phyloP scores from a whole-genome alignment of 345 rosid genomes.

The Geranium brycei region DNA sequence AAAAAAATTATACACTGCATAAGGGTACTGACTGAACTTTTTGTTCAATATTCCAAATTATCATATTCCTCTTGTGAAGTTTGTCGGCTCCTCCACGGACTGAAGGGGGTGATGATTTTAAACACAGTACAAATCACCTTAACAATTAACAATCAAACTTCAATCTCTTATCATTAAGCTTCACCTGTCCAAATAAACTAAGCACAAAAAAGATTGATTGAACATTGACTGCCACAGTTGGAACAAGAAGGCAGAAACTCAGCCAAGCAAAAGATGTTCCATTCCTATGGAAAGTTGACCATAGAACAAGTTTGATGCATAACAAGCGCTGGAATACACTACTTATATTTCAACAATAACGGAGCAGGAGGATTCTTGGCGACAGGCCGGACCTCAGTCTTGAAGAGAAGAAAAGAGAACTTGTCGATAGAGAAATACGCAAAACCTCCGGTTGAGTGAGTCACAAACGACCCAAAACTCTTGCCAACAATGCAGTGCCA shows the following conservation, averaged over 20 bases:
- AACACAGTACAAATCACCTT: no score
- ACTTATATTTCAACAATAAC: background rate
- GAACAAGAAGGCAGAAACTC: background rate
- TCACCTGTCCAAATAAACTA: background rate
- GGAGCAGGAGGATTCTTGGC: constrained; percentile 9
- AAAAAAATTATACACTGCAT: no score
- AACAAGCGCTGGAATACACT: background rate
- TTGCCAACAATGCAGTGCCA: constrained; percentile 44
- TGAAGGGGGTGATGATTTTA: no score
- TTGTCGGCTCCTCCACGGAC: no score
- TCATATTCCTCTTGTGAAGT: no score
- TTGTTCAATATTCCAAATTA: no score
- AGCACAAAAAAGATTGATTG: background rate
- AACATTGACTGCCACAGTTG: background rate
- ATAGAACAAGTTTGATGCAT: background rate
- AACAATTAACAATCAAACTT: no score
- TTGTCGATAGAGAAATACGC: constrained; percentile 29
- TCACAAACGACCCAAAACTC: constrained; percentile 34
- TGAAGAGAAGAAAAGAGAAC: constrained; percentile 46
- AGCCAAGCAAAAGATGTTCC: background rate
- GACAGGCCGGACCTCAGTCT: constrained; percentile 42
- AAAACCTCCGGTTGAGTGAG: constrained; percentile 31
- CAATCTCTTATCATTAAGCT: no score
- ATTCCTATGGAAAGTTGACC: background rate
- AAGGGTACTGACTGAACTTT: no score